Conservation (phyloP, 176 grass and related monocot species). For the Eremochloa ophiuroides region DNA sequence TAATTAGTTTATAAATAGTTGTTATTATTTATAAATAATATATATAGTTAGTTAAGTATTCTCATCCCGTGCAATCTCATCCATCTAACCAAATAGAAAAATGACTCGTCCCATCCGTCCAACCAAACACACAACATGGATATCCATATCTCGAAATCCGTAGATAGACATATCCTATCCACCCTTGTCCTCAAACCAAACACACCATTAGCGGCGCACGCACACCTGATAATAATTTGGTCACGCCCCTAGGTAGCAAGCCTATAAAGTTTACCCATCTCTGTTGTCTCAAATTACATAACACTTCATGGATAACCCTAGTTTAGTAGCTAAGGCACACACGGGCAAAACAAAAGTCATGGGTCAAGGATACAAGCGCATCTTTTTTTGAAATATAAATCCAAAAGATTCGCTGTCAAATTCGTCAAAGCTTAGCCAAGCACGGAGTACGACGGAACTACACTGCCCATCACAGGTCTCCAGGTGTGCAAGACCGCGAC, state of each 20-base stretch:
- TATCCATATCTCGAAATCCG: too few relatives aligned
- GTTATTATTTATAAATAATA: too few relatives aligned
- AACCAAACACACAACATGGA: too few relatives aligned
- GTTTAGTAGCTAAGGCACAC: background rate
- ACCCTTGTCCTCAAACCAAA: too few relatives aligned
- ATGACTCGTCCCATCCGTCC: too few relatives aligned
- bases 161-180: too few relatives aligned
- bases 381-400: background rate
- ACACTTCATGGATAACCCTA: background rate
- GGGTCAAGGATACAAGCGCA: background rate
- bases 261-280: background rate
- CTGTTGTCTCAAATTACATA: background rate
- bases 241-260: background rate
- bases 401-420: background rate
- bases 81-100: too few relatives aligned
- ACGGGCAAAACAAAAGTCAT: background rate
- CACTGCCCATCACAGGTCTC: background rate
- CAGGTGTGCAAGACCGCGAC: background rate
- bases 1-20: too few relatives aligned
- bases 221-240: too few relatives aligned
- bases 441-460: background rate
- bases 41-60: too few relatives aligned
- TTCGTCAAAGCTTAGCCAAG: background rate
- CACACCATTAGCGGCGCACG: too few relatives aligned
- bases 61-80: too few relatives aligned